Base-by-base conservation (phyloP, 257 asterid species). In the Vinca minor region DNA sequence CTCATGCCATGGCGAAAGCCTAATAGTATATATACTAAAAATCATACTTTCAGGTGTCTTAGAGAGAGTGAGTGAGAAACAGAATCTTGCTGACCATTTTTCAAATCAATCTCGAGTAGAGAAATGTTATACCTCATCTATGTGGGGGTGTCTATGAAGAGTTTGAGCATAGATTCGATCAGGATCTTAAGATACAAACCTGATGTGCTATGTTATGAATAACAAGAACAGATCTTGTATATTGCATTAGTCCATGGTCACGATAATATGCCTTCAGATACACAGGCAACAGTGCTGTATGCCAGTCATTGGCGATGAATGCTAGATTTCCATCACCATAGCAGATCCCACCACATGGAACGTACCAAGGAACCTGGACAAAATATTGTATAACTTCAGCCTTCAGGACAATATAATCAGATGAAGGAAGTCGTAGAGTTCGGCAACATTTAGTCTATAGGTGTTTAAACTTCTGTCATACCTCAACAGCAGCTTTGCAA, bases 191-290 rank as follows among this genome's bases (percentile, higher is more conserved):
- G 72, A 73, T 71, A 73, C 79, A 54, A 67, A 89, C 96, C 98
- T 93, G 98, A 80, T 93, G 95, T 77, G 98, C 98, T 61, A 93
- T 84, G 82, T 93, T 93, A 68, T 93, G 98, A 72, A 93, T 89
- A 59, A 93, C 97, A 23, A 93, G 88, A 74, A 89, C 82, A 1
- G 97, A 89, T 81, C 98, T 80, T 17, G 98, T 61, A 41, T 84
- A 93, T 69, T 77, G 63, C 98, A 93, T 93, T 52, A 89, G 53
- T 70, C 97, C 97, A 11, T 93, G 76, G 80, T 93, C 97, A 4
- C 90, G 93, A 68, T 87, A 93, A 75, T 93, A 85, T 63, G 98
- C 98, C 76, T 89, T 93, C 34, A 93, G 89, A 74, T 93, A 93
- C 59, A 93, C 98, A 1, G 98, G 97, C 74, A 93, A 69, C 47